Percentiles rank a stretch among this genome's conserved stretches.
These are phyloP conservation scores for Fusarium sp. DNA, from an alignment of 2,329 filamentous ascomycete species.

Conservation along the genomic window DNA sequence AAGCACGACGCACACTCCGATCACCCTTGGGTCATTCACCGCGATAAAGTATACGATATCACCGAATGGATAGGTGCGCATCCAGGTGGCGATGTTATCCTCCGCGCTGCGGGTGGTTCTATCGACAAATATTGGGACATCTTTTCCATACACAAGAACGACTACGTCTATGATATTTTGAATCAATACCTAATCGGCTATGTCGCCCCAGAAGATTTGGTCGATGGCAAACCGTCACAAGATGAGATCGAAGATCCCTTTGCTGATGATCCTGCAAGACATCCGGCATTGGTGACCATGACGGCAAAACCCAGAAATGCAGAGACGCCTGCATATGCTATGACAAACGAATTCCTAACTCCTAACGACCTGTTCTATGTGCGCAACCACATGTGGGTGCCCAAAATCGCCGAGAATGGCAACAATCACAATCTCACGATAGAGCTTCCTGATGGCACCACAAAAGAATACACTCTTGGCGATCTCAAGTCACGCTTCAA, in stretches of 20 bases:
- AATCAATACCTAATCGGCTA: constrained; percentile 73
- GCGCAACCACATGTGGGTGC: constrained; percentile 73
- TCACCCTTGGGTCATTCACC: constrained; percentile 72
- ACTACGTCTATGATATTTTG: constrained; percentile 73
- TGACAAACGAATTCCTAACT: constrained; percentile 64
- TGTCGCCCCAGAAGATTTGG: constrained; percentile 68
- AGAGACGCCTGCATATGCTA: constrained; percentile 64
- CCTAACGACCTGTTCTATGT: constrained; percentile 68
- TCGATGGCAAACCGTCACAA: constrained; percentile 65
- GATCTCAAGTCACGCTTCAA: constrained; percentile 66
- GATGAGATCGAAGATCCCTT: constrained; percentile 71
- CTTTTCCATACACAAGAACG: constrained; percentile 74
- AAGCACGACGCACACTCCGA: constrained; percentile 64
- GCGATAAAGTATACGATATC: constrained; percentile 75
- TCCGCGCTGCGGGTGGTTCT: constrained; percentile 71
- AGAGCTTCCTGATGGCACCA: constrained; percentile 66
- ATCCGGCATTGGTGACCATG: constrained; percentile 62
- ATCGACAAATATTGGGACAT: constrained; percentile 78
- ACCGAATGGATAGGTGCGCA: constrained; percentile 75
- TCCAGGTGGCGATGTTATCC: constrained; percentile 75
- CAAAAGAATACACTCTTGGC: constrained; percentile 62
- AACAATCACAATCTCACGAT: constrained; percentile 61
- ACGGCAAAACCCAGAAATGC: constrained; percentile 70
- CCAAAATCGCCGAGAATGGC: constrained; percentile 54
- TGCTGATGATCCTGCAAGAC: constrained; percentile 62